Evolutionary conservation across 78 protist species (phyloP).

Genomic region (Dictyostelium purpureum): DNA sequence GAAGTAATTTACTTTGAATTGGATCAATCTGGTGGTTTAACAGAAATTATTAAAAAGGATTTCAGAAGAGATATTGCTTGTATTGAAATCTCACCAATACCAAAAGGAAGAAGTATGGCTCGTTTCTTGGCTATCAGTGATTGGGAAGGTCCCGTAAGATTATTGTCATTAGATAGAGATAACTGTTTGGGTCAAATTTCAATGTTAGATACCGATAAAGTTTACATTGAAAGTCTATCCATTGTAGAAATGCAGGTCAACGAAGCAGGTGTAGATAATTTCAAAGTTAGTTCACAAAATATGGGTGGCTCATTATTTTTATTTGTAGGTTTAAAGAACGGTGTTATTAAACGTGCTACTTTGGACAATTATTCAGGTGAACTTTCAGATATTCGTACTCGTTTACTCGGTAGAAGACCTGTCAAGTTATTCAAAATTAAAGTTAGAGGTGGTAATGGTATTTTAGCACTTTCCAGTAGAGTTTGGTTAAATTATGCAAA

Average conservation of each 20-base stretch:
- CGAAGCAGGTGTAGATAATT: conserved; percentile 1
- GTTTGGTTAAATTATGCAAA: conserved; percentile 91
- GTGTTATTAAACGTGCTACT: conserved; percentile 91
- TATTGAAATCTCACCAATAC: conserved; percentile 91
- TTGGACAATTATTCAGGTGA: conserved; percentile 91
- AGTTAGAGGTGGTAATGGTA: conserved; percentile 68
- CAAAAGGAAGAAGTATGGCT: conserved; percentile 81
- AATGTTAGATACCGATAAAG: conserved; percentile 56
- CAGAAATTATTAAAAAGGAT: conserved; percentile 85
- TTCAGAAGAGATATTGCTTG: conserved; percentile 81
- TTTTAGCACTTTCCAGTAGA: conserved; percentile 94
- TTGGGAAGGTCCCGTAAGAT: conserved; percentile 87
- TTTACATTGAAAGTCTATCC: conserved; percentile 5
- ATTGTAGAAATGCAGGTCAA: conserved; percentile 20
- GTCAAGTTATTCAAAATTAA: conserved; percentile 81
- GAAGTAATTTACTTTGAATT: conserved; percentile 97
- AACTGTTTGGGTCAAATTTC: conserved; percentile 85
- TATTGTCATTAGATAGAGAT: conserved; percentile 91
- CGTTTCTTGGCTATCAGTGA: conserved; percentile 87
- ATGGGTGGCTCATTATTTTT: conserved; percentile 57
- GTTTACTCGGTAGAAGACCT: conserved; percentile 88
- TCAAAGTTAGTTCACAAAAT: neutral
- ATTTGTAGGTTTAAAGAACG: conserved; percentile 94
- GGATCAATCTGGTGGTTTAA: conserved; percentile 86
- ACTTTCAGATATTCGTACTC: conserved; percentile 89